Percentiles rank a stretch among this genome's conserved stretches.
phyloP scores from a whole-genome alignment of 1,139 yeast species.

The Saccharomyces hybrid region DNA sequence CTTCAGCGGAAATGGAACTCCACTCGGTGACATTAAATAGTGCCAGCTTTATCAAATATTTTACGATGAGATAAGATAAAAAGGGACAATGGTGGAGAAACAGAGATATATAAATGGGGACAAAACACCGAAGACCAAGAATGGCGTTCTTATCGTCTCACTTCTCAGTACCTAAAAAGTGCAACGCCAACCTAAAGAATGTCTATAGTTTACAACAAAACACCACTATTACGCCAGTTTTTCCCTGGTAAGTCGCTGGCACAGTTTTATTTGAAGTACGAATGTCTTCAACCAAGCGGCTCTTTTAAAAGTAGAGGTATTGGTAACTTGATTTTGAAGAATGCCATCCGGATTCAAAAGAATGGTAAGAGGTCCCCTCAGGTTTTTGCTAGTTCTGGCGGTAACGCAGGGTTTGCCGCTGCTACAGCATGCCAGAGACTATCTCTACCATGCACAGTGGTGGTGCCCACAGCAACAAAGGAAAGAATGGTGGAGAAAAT shows the following conservation, averaged over 20 bases:
- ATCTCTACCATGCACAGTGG: constrained; percentile 52
- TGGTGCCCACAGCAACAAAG: constrained; percentile 48
- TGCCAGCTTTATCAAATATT: not conserved
- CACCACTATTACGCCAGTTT: constrained; percentile 38
- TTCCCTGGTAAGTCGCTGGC: constrained; percentile 32
- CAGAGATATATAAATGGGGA: not conserved
- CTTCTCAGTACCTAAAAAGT: too few species aligned
- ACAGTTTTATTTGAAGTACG: constrained; percentile 51
- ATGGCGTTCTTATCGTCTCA: too few species aligned
- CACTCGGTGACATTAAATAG: not conserved
- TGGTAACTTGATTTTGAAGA: constrained; percentile 39
- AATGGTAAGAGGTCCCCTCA: constrained; percentile 31
- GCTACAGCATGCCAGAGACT: constrained; percentile 48
- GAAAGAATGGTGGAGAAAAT: constrained; percentile 36
- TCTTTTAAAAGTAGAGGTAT: constrained; percentile 66
- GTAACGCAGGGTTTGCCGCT: constrained; percentile 74
- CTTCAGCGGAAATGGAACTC: constrained; percentile 3
- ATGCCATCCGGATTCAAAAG: constrained; percentile 22
- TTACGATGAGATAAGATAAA: not conserved
- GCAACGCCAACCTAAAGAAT: not conserved
- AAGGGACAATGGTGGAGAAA: not conserved
- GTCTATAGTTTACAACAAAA: constrained; percentile 31
- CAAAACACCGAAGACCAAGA: not conserved
- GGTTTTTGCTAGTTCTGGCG: constrained; percentile 63
- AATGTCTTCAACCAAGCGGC: constrained; percentile 62